A percentile compares a stretch with the other conserved stretches of the same genome.
These are phyloP conservation scores for Nepenthes gracilis DNA, from an alignment of 148 eudicot genomes.

Conservation along the genomic window DNA sequence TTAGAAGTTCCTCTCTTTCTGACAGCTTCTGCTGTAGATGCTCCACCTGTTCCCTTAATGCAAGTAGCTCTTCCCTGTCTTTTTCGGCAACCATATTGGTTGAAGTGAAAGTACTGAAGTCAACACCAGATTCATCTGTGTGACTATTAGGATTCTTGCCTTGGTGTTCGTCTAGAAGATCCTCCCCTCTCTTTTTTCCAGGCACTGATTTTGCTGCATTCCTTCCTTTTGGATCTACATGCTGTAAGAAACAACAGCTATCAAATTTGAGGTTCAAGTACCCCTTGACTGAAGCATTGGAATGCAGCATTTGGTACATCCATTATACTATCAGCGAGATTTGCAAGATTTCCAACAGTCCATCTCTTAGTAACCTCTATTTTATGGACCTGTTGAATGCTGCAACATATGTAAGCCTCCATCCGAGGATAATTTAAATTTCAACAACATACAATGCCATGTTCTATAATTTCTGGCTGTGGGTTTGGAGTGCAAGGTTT, in stretches of 20 bases:
- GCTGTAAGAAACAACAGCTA: slow-evolving; percentile 20
- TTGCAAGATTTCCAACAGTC: too few relatives aligned
- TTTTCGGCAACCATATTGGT: slow-evolving; percentile 35
- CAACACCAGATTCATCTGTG: slow-evolving; percentile 33
- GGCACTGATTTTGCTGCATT: slow-evolving; percentile 51
- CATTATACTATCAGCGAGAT: too few relatives aligned
- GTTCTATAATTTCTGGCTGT: too few relatives aligned
- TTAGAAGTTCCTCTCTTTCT: slow-evolving; percentile 72
- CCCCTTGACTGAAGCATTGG: not conserved
- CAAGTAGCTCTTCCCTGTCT: slow-evolving; percentile 56
- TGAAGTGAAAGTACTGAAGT: slow-evolving; percentile 32
- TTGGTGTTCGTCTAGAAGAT: slow-evolving; percentile 32
- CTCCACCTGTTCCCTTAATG: slow-evolving; percentile 61
- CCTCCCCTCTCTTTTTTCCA: slow-evolving; percentile 45
- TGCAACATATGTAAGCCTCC: too few relatives aligned
- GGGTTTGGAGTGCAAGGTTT: too few relatives aligned
- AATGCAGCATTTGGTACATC: not conserved
- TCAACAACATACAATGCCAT: too few relatives aligned
- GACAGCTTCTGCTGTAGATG: slow-evolving; percentile 50
- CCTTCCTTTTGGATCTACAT: slow-evolving; percentile 31
- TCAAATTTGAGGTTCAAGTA: slow-evolving; percentile 6
- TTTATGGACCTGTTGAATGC: too few relatives aligned
- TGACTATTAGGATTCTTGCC: slow-evolving; percentile 24
- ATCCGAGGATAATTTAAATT: too few relatives aligned
- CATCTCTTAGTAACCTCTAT: too few relatives aligned